phyloP scores from a whole-genome alignment of 129 eudicot genomes.

The Artemisia tridentata region DNA sequence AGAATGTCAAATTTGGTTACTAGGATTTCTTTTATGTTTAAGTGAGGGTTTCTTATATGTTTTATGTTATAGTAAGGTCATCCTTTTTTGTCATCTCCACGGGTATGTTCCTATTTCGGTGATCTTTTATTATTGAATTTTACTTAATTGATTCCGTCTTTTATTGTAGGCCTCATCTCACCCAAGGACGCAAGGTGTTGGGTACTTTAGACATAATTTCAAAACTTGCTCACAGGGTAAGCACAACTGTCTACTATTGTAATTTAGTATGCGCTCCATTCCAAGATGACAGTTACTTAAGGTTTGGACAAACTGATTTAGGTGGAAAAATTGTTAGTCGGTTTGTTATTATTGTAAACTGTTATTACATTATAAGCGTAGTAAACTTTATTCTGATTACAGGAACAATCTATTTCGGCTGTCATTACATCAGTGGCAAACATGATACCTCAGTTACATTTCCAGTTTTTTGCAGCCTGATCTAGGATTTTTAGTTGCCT shows the following conservation, averaged over 20 bases:
- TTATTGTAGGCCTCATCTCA: constrained; percentile 66
- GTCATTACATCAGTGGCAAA: constrained; percentile 86
- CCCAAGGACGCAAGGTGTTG: constrained; percentile 94
- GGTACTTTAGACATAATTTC: constrained; percentile 73
- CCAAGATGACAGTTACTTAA: background rate
- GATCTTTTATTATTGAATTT: constrained; percentile 6
- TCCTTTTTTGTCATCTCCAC: background rate
- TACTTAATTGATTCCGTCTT: constrained; percentile 12
- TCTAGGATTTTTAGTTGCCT: too few relatives aligned
- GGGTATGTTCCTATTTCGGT: too few relatives aligned
- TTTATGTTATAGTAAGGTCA: too few relatives aligned
- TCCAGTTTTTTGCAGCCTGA: too few relatives aligned
- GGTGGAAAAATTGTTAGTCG: background rate
- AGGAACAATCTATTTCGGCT: constrained; percentile 96
- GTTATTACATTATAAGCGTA: background rate
- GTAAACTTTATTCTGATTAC: constrained; percentile 27
- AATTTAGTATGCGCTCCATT: background rate
- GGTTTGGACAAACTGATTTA: background rate
- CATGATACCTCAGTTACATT: constrained; percentile 98
- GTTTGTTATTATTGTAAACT: background rate
- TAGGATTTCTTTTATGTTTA: too few relatives aligned
- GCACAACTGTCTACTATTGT: constrained; percentile 6
- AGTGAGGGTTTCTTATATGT: too few relatives aligned
- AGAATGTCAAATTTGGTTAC: too few relatives aligned
- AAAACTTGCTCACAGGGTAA: constrained; percentile 85